Evolutionary conservation across 108 stramenopile species (phyloP), one percentile per base, ranked within the genome.

Genomic region (Conticribra weissflogii): DNA sequence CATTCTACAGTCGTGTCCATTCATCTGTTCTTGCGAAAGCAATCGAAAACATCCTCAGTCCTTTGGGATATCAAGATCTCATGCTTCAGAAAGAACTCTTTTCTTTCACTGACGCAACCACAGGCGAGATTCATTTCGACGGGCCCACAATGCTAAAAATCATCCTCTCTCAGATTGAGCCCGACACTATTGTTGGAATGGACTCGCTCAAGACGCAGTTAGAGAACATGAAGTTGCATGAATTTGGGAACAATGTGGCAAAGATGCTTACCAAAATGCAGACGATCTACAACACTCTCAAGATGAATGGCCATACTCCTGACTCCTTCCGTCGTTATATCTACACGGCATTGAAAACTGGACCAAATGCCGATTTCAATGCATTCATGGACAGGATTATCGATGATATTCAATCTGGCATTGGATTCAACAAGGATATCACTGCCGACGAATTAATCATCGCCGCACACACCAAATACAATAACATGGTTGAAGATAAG

Each of bases 351-450:
- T 46, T 64, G 15, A 9, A 3, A 15, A 51, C 63, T 31, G 63
- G 63, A 14, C 50, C 48, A 15, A 52, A 64, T 31, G 63, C 63
- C 14, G 21, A 31, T 3, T 64, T 64, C 50, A 64, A 64, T 46
- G n/a, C 36, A 24, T 47, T 62, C 24, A 62, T 62, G 15, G 23
- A 47, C 3, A 2, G n/a, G 3, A 47, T 62, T 1, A 14, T 44
- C 2, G 23, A 14, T 3, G 63, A 64, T 9, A 24, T 64, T 8
- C 14, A 52, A 2, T 52, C 63, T 15, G 63, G 63, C 30, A 29
- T 32, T 32, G 63, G 63, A 17, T 22, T 2, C 15, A 16, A 64
- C 19, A 3, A 30, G 3, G 29, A 52, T 24, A 64, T 64, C 29
- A 31, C 4, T 9, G 15, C 50, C 17, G 22, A 51, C 3, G 30